These are phyloP conservation scores for Lepidium didymum DNA, from an alignment of 345 rosid genomes.

Conservation along the genomic window DNA sequence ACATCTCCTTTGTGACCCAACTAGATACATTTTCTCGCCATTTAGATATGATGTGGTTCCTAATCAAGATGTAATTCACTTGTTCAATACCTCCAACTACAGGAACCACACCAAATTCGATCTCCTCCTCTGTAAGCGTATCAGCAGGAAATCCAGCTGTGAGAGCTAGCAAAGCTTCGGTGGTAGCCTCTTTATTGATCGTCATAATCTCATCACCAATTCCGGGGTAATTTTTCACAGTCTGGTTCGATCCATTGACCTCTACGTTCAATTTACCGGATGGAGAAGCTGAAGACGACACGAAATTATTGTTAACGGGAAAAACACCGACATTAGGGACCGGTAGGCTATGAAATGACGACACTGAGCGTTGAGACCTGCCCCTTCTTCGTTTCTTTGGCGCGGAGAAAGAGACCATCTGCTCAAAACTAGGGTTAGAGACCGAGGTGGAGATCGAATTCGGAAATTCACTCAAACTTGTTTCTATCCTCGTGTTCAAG, in stretches of 20 bases:
- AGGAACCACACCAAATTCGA: conserved; percentile 73
- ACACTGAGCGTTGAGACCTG: conserved; percentile 57
- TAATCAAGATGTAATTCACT: conserved; percentile 84
- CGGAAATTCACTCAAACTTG: conserved; percentile 18
- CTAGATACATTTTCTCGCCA: conserved; percentile 72
- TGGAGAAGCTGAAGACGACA: conserved; percentile 22
- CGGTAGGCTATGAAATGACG: conserved; percentile 36
- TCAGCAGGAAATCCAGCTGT: conserved; percentile 96
- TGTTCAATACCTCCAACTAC: conserved; percentile 88
- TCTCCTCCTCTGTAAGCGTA: conserved; percentile 80
- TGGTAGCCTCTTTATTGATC: conserved; percentile 81
- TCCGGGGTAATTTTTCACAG: conserved; percentile 22
- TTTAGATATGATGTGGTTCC: conserved; percentile 79
- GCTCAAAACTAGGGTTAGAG: conserved; percentile 30
- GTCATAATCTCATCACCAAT: conserved; percentile 82
- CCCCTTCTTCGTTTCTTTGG: conserved; percentile 90
- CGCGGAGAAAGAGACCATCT: conserved; percentile 51
- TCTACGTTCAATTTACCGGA: conserved; percentile 11
- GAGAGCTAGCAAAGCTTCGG: conserved; percentile 81
- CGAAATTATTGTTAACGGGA: conserved; percentile 8
- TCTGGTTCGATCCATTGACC: conserved; percentile 2
- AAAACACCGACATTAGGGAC: conserved; percentile 11
- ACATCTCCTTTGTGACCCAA: conserved; percentile 79
- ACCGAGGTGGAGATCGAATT: conserved; percentile 11
- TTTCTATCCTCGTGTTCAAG: conserved; percentile 31